Evolutionary conservation across 768 basidiomycete species (phyloP), one percentile per base, ranked within the genome.

Genomic region (Dentipellis sp.): DNA sequence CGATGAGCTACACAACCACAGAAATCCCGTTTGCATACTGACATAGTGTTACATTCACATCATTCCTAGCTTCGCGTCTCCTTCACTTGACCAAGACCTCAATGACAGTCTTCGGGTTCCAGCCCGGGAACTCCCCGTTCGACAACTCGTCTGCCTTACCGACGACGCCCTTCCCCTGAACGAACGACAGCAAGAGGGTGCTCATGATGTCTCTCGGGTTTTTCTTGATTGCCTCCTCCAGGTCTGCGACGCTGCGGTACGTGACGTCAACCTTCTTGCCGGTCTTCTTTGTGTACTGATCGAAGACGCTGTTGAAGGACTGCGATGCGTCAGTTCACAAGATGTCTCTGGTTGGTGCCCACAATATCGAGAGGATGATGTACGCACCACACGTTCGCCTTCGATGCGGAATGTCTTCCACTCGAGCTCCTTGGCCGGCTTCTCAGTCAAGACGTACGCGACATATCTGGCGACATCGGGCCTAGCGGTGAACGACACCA

Each of bases 391-490:
- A 8, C 57, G 52, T 5, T 48, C 42, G 2, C 48, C 57, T n/a
- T 39, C 52, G 39, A 53, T 53, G 6, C 38, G 21, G 16, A 53
- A 29, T 14, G 21, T 7, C n/a, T 16, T 16, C 16, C 35, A 48
- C 14, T 54, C 34, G 4, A 58, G 17, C 6, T 50, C 16, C 34
- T 48, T 34, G 29, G 17, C 21, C 16, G 59, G 47, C 22, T 57
- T 23, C 14, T 42, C 23, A 7, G 59, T 60, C 8, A 56, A 34
- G 8, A 52, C 56, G 45, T 60, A 48, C 10, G 40, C 56, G 37
- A 60, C 39, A 39, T 38, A 60, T 19, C 56, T 21, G 3, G 56
- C 59, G 49, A 55, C 34, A 38, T 60, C 59, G 6, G 34, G 19
- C 19, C 56, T 17, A 9, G 56, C n/a, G 4, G 59, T 60, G 17